Conservation (phyloP, 768 basidiomycete genomes). For the Tricholoma saponaceum region DNA sequence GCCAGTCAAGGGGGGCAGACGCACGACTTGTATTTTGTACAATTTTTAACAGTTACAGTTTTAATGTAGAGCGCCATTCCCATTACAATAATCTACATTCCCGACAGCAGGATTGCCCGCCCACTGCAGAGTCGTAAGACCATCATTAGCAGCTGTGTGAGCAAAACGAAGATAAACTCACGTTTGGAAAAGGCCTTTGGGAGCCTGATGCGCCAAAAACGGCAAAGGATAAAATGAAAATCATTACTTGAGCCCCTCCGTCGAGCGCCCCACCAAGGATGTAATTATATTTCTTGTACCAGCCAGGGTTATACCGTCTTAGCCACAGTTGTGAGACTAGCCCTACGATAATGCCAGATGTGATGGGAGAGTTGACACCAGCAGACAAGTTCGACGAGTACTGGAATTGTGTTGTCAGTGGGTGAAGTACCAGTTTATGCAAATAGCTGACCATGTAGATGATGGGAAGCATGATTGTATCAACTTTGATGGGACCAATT, state of each 20-base stretch:
- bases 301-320: slow-evolving; percentile 52
- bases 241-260: slow-evolving; percentile 63
- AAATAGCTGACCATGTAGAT: slow-evolving; percentile 42
- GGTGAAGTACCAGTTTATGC: background rate
- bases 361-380: slow-evolving; percentile 53
- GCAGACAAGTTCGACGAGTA: slow-evolving; percentile 39
- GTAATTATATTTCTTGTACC: slow-evolving; percentile 69
- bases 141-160: slow-evolving; percentile 1
- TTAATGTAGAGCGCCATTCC: slow-evolving; percentile 48
- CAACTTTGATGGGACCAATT: slow-evolving; percentile 48
- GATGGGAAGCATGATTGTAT: slow-evolving; percentile 50
- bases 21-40: too few species aligned
- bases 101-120: slow-evolving; percentile 49
- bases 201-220: slow-evolving; percentile 57
- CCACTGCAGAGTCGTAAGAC: slow-evolving; percentile 31
- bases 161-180: slow-evolving; percentile 15
- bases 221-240: slow-evolving; percentile 60
- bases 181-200: slow-evolving; percentile 44
- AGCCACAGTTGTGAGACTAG: slow-evolving; percentile 60
- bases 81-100: slow-evolving; percentile 58
- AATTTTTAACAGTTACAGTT: background rate
- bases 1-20: too few species aligned
- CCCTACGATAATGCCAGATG: slow-evolving; percentile 46
- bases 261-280: slow-evolving; percentile 64
- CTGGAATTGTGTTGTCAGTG: slow-evolving; percentile 15